A percentile compares a stretch with the other conserved stretches of the same genome.
Evolutionary conservation across 805 yeast genomes (phyloP).

Genomic region (Yamadazyma paraphyllophila): DNA sequence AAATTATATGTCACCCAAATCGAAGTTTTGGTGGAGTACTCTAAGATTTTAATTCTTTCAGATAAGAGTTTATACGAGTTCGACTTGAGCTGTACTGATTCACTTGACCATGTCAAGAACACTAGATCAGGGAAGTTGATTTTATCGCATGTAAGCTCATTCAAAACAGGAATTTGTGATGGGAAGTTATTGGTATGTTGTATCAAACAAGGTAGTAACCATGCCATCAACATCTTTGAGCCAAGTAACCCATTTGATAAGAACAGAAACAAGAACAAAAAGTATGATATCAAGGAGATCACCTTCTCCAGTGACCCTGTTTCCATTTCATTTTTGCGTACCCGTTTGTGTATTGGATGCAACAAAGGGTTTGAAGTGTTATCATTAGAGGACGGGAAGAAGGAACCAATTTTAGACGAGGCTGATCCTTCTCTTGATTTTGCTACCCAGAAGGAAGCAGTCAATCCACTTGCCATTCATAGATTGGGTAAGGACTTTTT

Average conservation of each 20-base stretch:
- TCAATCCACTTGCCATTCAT: slow-evolving; percentile 89
- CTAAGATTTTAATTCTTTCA: slow-evolving; percentile 72
- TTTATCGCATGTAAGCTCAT: slow-evolving; percentile 83
- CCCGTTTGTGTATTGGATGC: slow-evolving; percentile 91
- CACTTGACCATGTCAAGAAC: slow-evolving; percentile 48
- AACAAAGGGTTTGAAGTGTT: slow-evolving; percentile 95
- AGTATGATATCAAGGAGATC: slow-evolving; percentile 70
- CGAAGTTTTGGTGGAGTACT: slow-evolving; percentile 89
- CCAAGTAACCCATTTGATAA: slow-evolving; percentile 71
- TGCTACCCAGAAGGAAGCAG: slow-evolving; percentile 72
- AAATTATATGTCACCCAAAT: slow-evolving; percentile 80
- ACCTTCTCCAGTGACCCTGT: slow-evolving; percentile 86
- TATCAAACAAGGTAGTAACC: slow-evolving; percentile 77
- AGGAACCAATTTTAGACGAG: slow-evolving; percentile 91
- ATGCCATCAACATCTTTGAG: slow-evolving; percentile 81
- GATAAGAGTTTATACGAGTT: slow-evolving; percentile 80
- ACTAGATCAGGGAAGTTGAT: slow-evolving; percentile 72
- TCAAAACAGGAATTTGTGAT: slow-evolving; percentile 89
- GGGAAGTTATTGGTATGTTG: slow-evolving; percentile 89
- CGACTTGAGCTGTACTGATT: slow-evolving; percentile 56
- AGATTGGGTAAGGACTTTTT: slow-evolving; percentile 86
- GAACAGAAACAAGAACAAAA: slow-evolving; percentile 61
- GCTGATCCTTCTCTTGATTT: slow-evolving; percentile 97
- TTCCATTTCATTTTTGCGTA: slow-evolving; percentile 83
- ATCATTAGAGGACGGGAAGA: slow-evolving; percentile 75